A percentile compares a stretch with the other conserved stretches of the same genome.
Evolutionary conservation across 306 rosid genomes (phyloP).

Genomic region (Castanea mollissima): DNA sequence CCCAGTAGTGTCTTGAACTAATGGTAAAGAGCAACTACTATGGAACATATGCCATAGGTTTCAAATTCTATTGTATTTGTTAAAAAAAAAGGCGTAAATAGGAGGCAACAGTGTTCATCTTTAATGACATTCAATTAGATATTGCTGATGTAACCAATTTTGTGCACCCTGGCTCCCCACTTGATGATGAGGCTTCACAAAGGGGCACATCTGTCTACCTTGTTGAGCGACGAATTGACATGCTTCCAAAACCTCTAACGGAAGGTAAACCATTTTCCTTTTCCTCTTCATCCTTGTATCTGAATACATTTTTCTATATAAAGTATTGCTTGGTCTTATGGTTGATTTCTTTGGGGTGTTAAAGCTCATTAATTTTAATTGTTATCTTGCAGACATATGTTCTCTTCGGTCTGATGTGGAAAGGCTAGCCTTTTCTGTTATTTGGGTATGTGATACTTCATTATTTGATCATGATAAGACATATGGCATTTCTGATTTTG

Average conservation of each 20-base stretch:
- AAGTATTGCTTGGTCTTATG: not conserved
- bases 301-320: not conserved
- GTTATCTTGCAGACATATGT: slow-evolving; percentile 72
- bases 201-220: slow-evolving; percentile 99
- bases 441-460: slow-evolving; percentile 66
- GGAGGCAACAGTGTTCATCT: slow-evolving; percentile 29
- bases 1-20: no score
- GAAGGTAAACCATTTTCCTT: slow-evolving; percentile 59
- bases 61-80: no score
- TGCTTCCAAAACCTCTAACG: slow-evolving; percentile 98
- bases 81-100: not conserved
- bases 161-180: slow-evolving; percentile 80
- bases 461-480: not conserved
- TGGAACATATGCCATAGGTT: no score
- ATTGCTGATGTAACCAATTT: slow-evolving; percentile 98
- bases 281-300: not conserved
- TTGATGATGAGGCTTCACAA: slow-evolving; percentile 91
- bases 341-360: slow-evolving; percentile 9
- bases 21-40: no score
- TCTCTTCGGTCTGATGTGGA: slow-evolving; percentile 98
- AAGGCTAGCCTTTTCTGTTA: slow-evolving; percentile 93
- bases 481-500: slow-evolving; percentile 2
- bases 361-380: slow-evolving; percentile 10
- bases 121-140: slow-evolving; percentile 62
- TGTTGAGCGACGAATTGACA: slow-evolving; percentile 94